A percentile compares a stretch with the other conserved stretches of the same genome.
Evolutionary conservation across 108 stramenopile species (phyloP).

Genomic region (Nannochloropsis salina): DNA sequence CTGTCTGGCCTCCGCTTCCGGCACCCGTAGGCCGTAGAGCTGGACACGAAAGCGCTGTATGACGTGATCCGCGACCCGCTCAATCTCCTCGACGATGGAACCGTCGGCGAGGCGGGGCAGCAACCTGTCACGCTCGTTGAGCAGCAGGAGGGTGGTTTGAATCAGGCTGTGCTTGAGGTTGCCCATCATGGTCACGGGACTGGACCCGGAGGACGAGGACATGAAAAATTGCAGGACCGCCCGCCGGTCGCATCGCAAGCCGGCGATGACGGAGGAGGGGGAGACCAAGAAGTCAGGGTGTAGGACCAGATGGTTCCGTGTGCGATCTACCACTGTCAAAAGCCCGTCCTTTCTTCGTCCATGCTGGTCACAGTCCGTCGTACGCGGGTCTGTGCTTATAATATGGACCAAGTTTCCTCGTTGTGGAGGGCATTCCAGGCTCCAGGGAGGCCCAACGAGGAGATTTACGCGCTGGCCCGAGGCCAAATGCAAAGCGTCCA

Average conservation of each 20-base stretch:
- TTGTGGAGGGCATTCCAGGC: slow-evolving; percentile 10
- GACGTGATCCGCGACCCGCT: not conserved
- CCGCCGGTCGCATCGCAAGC: slow-evolving; percentile 38
- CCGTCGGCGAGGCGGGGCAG: not conserved
- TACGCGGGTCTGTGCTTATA: not conserved
- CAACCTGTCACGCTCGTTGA: not conserved
- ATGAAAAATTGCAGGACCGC: slow-evolving; percentile 41
- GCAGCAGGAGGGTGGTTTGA: slow-evolving; percentile 35
- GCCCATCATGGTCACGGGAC: slow-evolving; percentile 39
- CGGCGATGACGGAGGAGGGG: slow-evolving; percentile 45
- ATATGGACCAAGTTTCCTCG: not conserved
- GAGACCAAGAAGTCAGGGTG: slow-evolving; percentile 52
- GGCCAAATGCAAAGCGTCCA: not conserved
- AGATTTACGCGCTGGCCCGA: not conserved
- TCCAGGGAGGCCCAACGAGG: not conserved
- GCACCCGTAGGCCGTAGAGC: not conserved
- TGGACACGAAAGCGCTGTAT: not conserved
- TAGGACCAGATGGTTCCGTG: slow-evolving; percentile 38
- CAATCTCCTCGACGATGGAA: not conserved
- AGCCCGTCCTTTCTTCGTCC: not conserved
- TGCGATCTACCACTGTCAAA: slow-evolving; percentile 35
- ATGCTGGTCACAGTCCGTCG: not conserved
- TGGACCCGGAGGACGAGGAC: slow-evolving; percentile 35
- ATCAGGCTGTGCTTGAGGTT: slow-evolving; percentile 49
- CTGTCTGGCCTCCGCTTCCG: slow-evolving; percentile 10